Conservation (phyloP, 441 rosid species). For the Adansonia grandidieri region DNA sequence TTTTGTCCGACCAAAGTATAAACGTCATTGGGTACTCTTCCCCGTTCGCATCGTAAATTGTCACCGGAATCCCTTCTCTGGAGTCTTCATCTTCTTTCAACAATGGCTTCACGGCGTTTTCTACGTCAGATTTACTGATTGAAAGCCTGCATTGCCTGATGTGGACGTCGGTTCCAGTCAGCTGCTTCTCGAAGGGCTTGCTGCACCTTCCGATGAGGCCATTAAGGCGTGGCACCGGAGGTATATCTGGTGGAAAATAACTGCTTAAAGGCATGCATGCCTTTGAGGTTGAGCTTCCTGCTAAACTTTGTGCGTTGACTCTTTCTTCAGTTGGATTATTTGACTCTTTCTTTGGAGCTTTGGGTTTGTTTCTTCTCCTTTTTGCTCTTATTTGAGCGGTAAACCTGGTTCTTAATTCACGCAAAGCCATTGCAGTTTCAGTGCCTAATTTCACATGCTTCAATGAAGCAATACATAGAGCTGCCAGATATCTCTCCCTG, state of each 20-base stretch:
- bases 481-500: not conserved
- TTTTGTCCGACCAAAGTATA: slow-evolving; percentile 23
- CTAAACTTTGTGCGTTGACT: not conserved
- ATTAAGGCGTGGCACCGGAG: slow-evolving; percentile 10
- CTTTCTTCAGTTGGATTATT: not conserved
- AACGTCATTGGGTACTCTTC: slow-evolving; percentile 30
- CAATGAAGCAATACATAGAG: not conserved
- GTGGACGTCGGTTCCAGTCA: slow-evolving; percentile 30
- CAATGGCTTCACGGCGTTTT: slow-evolving; percentile 24
- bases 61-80: slow-evolving; percentile 24
- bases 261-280: not conserved
- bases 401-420: not conserved
- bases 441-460: not conserved
- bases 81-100: slow-evolving; percentile 25
- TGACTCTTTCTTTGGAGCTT: not conserved
- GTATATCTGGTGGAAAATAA: not conserved
- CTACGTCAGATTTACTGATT: slow-evolving; percentile 14
- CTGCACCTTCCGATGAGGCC: slow-evolving; percentile 29
- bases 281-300: not conserved
- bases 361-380: not conserved
- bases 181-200: slow-evolving; percentile 36
- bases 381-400: not conserved
- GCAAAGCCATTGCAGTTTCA: not conserved
- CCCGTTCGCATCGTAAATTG: slow-evolving; percentile 27
- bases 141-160: slow-evolving; percentile 32